Conservation (phyloP, 805 yeast species). For the Torulaspora microellipsoides region DNA sequence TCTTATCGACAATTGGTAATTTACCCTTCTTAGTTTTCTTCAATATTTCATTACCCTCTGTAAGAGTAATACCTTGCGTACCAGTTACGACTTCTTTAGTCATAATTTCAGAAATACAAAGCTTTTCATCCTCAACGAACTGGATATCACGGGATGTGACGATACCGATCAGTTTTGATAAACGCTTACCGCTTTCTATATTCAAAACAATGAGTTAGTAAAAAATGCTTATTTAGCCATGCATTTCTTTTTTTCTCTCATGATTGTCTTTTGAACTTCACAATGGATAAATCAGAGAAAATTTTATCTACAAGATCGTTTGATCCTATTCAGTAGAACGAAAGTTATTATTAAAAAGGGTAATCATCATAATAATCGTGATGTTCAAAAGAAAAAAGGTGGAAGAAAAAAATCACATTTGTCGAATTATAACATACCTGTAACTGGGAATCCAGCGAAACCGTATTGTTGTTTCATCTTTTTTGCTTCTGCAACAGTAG, state of each 20-base stretch:
- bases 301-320: slow-evolving; percentile 91
- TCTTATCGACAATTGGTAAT: slow-evolving; percentile 81
- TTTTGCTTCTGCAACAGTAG: slow-evolving; percentile 79
- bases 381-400: background rate
- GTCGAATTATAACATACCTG: slow-evolving; percentile 69
- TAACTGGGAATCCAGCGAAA: slow-evolving; percentile 97
- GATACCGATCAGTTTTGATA: slow-evolving; percentile 90
- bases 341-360: slow-evolving; percentile 66
- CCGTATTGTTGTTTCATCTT: slow-evolving; percentile 68
- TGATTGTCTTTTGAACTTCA: background rate
- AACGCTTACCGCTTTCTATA: slow-evolving; percentile 76
- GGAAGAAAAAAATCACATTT: slow-evolving; percentile 1
- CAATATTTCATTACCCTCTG: slow-evolving; percentile 85
- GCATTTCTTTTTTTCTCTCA: too few species aligned
- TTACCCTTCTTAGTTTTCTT: slow-evolving; percentile 96
- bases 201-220: slow-evolving; percentile 19
- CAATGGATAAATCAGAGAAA: slow-evolving; percentile 36
- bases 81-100: slow-evolving; percentile 85
- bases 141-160: slow-evolving; percentile 96
- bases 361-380: slow-evolving; percentile 48
- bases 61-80: slow-evolving; percentile 69
- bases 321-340: slow-evolving; percentile 99
- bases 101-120: slow-evolving; percentile 76
- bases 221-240: background rate
- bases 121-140: slow-evolving; percentile 71